These are phyloP conservation scores for Metschnikowia gelsemii DNA, from an alignment of 805 yeast genomes.

Conservation along the genomic window DNA sequence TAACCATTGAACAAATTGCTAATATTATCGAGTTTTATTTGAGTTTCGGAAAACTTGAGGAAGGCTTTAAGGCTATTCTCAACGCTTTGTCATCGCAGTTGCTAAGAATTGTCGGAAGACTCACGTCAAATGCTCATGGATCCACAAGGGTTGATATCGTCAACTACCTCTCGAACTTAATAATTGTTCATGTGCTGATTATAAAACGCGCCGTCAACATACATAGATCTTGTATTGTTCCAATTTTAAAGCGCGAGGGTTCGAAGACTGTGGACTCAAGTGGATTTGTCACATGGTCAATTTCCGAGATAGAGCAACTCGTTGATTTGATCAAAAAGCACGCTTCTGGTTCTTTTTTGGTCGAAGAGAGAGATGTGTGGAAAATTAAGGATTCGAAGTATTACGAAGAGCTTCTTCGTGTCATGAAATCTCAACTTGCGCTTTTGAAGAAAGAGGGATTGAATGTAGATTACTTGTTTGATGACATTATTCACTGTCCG, in stretches of 20 bases:
- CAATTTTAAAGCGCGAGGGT: slow-evolving; percentile 29
- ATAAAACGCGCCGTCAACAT: slow-evolving; percentile 49
- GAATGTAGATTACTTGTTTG: slow-evolving; percentile 70
- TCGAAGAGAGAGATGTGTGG: slow-evolving; percentile 16
- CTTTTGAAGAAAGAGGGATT: slow-evolving; percentile 66
- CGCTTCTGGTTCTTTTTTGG: slow-evolving; percentile 54
- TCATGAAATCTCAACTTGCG: slow-evolving; percentile 56
- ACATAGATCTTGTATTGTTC: slow-evolving; percentile 53
- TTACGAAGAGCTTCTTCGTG: slow-evolving; percentile 54
- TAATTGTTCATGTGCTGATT: slow-evolving; percentile 39
- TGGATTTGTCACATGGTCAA: slow-evolving; percentile 74
- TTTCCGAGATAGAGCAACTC: slow-evolving; percentile 59
- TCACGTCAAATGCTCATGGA: slow-evolving; percentile 42
- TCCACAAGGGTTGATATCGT: slow-evolving; percentile 44
- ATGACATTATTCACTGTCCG: slow-evolving; percentile 31
- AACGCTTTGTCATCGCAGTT: slow-evolving; percentile 36
- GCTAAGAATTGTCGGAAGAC: slow-evolving; percentile 31
- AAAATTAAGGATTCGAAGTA: slow-evolving; percentile 42
- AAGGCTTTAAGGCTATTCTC: slow-evolving; percentile 36
- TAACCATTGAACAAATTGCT: slow-evolving; percentile 32
- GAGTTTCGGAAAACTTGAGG: slow-evolving; percentile 35
- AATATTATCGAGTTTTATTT: slow-evolving; percentile 37
- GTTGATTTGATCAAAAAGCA: slow-evolving; percentile 63
- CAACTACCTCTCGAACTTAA: slow-evolving; percentile 40
- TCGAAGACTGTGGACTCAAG: slow-evolving; percentile 34